Evolutionary conservation across 2,329 filamentous ascomycete genomes (phyloP).

Genomic region (Aspergillus fumigatus): DNA sequence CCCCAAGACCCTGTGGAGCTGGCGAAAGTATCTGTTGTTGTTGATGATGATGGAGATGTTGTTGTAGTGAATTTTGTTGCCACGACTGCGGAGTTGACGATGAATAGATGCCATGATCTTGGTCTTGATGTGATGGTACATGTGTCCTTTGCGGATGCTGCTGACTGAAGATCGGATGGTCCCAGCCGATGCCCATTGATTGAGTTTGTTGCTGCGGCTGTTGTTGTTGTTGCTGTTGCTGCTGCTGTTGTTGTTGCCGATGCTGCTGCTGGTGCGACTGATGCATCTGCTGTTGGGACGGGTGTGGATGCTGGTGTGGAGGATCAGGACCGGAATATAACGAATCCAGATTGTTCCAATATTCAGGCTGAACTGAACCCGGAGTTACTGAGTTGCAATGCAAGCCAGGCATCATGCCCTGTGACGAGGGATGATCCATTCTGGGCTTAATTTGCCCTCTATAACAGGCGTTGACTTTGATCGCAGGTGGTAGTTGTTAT

Average conservation of each 20-base stretch:
- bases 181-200: constrained; percentile 33
- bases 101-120: constrained; percentile 28
- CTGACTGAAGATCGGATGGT: constrained; percentile 32
- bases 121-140: constrained; percentile 21
- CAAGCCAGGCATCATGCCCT: constrained; percentile 27
- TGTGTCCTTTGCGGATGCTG: constrained; percentile 22
- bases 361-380: constrained; percentile 28
- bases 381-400: constrained; percentile 24
- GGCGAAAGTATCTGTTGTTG: constrained; percentile 10
- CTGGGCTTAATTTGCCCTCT: constrained; percentile 10
- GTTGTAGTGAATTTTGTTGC: constrained; percentile 29
- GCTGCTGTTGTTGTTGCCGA: constrained; percentile 19
- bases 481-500: background rate
- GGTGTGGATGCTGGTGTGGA: constrained; percentile 23
- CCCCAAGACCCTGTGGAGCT: constrained; percentile 23
- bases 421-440: constrained; percentile 35
- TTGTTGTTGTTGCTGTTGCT: constrained; percentile 17
- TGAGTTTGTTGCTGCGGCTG: constrained; percentile 19
- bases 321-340: constrained; percentile 24
- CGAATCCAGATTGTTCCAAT: constrained; percentile 34
- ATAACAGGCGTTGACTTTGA: constrained; percentile 4
- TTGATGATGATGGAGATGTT: background rate
- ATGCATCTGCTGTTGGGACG: constrained; percentile 22
- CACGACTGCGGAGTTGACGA: constrained; percentile 29
- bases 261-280: constrained; percentile 22